These are phyloP conservation scores for Fusarium torreyae DNA, from an alignment of 2,329 filamentous ascomycete genomes.

Conservation along the genomic window DNA sequence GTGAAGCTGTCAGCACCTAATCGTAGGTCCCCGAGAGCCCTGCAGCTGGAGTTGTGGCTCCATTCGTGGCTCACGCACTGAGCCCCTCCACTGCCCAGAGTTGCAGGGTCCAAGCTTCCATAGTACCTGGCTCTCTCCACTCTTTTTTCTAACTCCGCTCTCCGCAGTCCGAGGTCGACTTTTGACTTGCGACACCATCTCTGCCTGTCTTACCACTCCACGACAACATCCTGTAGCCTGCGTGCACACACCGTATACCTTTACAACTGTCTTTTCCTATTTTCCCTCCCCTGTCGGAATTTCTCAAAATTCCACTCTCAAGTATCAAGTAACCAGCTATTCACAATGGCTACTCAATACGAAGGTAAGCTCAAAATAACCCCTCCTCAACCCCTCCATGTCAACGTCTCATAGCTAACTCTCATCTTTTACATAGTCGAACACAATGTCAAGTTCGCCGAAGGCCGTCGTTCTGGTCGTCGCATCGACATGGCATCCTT, in stretches of 20 bases:
- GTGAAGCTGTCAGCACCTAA: constrained; percentile 29
- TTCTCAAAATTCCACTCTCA: neutral
- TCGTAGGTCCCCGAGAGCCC: neutral
- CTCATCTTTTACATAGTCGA: constrained; percentile 66
- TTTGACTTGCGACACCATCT: constrained; percentile 44
- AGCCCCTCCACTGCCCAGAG: neutral
- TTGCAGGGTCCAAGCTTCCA: constrained; percentile 1
- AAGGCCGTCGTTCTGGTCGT: constrained; percentile 61
- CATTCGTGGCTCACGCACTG: neutral
- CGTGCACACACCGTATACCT: neutral
- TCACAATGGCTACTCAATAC: constrained; percentile 70
- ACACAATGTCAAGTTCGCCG: constrained; percentile 70
- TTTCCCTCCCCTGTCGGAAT: neutral
- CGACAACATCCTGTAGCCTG: constrained; percentile 24
- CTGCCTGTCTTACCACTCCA: constrained; percentile 39
- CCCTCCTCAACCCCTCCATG: constrained; percentile 21
- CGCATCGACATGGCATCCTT: constrained; percentile 76
- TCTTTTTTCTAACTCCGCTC: constrained; percentile 18
- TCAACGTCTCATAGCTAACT: constrained; percentile 9
- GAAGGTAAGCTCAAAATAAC: constrained; percentile 60
- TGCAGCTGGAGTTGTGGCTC: too few relatives aligned
- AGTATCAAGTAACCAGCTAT: neutral
- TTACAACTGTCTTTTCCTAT: neutral
- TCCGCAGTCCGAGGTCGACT: constrained; percentile 26
- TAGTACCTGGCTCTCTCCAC: constrained; percentile 22